A percentile compares a stretch with the other conserved stretches of the same genome.
Evolutionary conservation across 1,284 basidiomycete species (phyloP).

Genomic region (Cryptococcus sp.): DNA sequence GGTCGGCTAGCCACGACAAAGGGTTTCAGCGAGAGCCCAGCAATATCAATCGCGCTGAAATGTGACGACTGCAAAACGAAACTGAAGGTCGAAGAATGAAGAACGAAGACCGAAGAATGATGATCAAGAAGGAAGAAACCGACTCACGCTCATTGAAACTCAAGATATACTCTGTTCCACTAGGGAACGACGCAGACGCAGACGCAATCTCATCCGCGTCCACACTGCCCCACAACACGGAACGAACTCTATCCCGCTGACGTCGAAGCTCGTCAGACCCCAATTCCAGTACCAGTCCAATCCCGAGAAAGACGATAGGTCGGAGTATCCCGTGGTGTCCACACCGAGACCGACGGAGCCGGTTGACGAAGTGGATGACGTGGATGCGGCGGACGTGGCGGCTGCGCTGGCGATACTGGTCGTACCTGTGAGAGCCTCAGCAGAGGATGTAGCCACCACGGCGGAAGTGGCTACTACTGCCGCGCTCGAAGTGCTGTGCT

Average conservation of each 20-base stretch:
- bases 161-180: slow-evolving; percentile 26
- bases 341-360: not conserved
- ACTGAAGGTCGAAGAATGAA: not conserved
- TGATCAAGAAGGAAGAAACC: too few relatives aligned
- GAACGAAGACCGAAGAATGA: too few relatives aligned
- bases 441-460: too few relatives aligned
- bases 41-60: too few relatives aligned
- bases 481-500: too few relatives aligned
- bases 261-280: slow-evolving; percentile 6
- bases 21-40: not conserved
- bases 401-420: not conserved
- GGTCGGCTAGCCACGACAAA: slow-evolving; percentile 16
- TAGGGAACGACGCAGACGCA: slow-evolving; percentile 11
- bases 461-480: too few relatives aligned
- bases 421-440: too few relatives aligned
- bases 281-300: slow-evolving; percentile 22
- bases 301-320: not conserved
- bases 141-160: slow-evolving; percentile 44
- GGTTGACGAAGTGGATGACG: not conserved
- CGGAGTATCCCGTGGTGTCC: not conserved
- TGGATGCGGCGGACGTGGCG: not conserved
- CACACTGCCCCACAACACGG: slow-evolving; percentile 19
- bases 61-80: not conserved
- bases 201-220: slow-evolving; percentile 11
- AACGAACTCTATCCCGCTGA: slow-evolving; percentile 14